Evolutionary conservation across 2,329 filamentous ascomycete genomes (phyloP), one percentile per base, ranked within the genome.

Genomic region (Penicillium olsonii): DNA sequence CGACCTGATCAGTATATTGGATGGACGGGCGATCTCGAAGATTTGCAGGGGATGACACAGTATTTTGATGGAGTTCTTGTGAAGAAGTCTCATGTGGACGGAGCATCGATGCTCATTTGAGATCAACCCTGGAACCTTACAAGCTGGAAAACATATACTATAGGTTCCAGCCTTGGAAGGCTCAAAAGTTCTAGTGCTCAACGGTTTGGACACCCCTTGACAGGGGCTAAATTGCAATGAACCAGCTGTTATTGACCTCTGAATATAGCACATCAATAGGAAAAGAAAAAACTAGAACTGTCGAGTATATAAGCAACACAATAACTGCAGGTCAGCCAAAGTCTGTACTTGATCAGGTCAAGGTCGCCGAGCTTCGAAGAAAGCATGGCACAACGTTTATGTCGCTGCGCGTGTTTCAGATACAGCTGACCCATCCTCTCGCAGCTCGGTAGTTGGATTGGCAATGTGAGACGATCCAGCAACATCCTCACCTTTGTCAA

Each of bases 1-100:
- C 54, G 63, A 11, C 63, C 62, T 0, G 63, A 65, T 56, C 63
- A 65, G 42, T 61, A 65, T 45, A 57, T 65, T 10, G 63, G 63
- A 26, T 65, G 62, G 63, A 58, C 59, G n/a, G 63, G 63, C 22
- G 49, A 61, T 17, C 22, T 65, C 26, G 60, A 61, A 15, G 56
- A 64, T n/a, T 45, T 60, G 12, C 49, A 62, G 2, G 54, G 38
- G 10, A 34, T 64, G 50, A 55, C 51, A 14, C n/a, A 34, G 1
- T 64, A 64, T 18, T 55, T 65, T 26, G 61, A 61, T 35, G 55
- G 56, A 4, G 37, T 63, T 12, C 45, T 65, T 42, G 48, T 57
- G 8, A 45, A 9, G 5, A 49, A 29, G 18, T 12, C 15, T 10
- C 4, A 15, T n/a, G 40, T 22, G 5, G 5, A 26, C 20, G 24